Evolutionary conservation across 176 grass and related monocot genomes (phyloP).

Genomic region (Microstegium vimineum): DNA sequence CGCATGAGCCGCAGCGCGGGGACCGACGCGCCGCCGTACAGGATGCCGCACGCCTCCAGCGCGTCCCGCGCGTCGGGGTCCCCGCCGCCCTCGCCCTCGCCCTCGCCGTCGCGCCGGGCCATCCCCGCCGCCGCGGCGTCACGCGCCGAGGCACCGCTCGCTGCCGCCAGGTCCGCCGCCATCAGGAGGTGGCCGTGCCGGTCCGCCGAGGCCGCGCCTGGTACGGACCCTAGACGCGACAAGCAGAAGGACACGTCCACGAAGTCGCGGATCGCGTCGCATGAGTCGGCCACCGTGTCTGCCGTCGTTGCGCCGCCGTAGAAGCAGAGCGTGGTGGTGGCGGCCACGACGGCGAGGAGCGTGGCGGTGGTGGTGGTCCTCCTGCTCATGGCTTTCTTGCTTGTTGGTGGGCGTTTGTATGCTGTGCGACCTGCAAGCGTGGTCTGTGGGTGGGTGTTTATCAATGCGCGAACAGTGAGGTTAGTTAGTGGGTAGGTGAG

Average conservation of each 20-base stretch:
- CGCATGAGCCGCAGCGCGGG: conserved; percentile 31
- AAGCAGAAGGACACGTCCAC: conserved; percentile 31
- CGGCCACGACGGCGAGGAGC: background rate
- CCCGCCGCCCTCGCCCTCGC: no score
- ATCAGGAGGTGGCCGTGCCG: conserved; percentile 40
- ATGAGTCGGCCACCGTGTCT: conserved; percentile 23
- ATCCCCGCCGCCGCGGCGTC: background rate
- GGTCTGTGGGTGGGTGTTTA: background rate
- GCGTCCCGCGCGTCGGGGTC: conserved; percentile 2
- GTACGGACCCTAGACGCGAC: conserved; percentile 12
- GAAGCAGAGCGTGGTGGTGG: background rate
- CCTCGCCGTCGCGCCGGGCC: background rate
- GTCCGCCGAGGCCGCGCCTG: background rate
- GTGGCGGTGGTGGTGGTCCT: background rate
- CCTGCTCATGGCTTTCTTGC: background rate
- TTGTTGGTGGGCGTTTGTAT: background rate
- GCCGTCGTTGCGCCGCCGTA: no score
- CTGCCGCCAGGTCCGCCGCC: conserved; percentile 31
- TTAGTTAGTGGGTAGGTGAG: conserved; percentile 1
- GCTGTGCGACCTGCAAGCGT: background rate
- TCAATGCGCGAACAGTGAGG: background rate
- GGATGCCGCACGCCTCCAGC: conserved; percentile 45
- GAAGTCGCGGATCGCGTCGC: conserved; percentile 46
- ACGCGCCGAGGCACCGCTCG: background rate
- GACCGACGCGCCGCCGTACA: conserved; percentile 39